Base-by-base conservation (phyloP, 805 yeast genomes). In the Barnettozyma pratensis region DNA sequence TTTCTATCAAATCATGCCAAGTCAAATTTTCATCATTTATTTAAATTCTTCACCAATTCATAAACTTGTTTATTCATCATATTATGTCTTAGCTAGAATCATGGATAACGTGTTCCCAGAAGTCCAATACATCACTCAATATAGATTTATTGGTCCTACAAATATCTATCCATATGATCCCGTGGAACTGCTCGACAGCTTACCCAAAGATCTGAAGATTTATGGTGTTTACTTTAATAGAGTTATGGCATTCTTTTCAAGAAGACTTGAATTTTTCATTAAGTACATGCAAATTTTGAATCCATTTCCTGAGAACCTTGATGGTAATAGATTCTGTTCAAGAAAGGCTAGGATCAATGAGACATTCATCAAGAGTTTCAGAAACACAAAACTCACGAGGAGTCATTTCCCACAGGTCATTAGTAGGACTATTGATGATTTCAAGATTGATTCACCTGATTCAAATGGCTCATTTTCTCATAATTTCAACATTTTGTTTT, bases 71-170 rank as follows among this genome's bases (percentile, higher is more conserved):
- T 59, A 59, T 37, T 41, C 52, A 0, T 43, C 51, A 25, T 49
- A 27, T 36, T 54, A 54, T 39, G 37, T 51, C 7, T 6, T 55
- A 4, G 50, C 48, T 8, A 49, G 61, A 19, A 52, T 44, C 1
- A 34, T 61, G 32, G 65, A 61, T 39, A 59, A 57, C 34, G 36
- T 57, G 5, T 56, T 60, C 42, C 65, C 65, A 8, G 61, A 54
- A 35, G 12, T 52, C 0, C 48, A 62, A 43, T 61, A 52, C 38
- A 25, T 60, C 4, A 43, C 54, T 0, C 49, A 44, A 9, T 52
- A 42, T 31, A 48, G 63, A 42, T 61, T 58, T 48, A 55, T 58
- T 51, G 65, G 65, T 1, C 60, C 63, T 30, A 46, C 60, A 8
- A 37, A 47, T 2, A 6, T 54, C 7, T 58, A 55, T 34, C 63